These are phyloP conservation scores for Cercospora sp. DNA, from an alignment of 2,329 filamentous ascomycete species.

Conservation along the genomic window DNA sequence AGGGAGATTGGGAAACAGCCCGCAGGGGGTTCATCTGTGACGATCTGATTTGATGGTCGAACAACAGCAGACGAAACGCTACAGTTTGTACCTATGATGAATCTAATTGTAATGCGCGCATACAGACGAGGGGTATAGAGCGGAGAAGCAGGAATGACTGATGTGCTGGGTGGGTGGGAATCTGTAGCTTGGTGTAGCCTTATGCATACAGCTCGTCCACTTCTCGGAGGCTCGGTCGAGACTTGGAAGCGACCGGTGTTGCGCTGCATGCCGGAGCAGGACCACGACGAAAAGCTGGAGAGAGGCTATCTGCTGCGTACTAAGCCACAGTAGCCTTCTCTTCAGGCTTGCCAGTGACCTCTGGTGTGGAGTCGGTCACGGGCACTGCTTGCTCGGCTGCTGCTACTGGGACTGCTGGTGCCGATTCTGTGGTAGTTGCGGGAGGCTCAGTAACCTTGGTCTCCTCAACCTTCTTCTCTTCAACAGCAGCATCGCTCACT, in stretches of 20 bases:
- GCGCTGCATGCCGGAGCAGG: background rate
- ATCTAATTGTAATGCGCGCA: background rate
- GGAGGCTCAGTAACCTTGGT: background rate
- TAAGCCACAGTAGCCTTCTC: conserved; percentile 22
- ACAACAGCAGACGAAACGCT: background rate
- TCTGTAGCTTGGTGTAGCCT: background rate
- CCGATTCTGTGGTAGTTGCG: background rate
- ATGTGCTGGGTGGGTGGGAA: background rate
- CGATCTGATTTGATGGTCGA: background rate
- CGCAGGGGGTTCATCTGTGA: conserved; percentile 42
- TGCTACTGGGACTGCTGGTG: background rate
- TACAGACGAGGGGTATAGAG: conserved; percentile 12
- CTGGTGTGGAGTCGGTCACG: conserved; percentile 9
- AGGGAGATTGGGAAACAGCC: conserved; percentile 50
- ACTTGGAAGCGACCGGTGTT: background rate
- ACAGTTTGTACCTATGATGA: background rate
- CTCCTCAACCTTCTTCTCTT: conserved; percentile 4
- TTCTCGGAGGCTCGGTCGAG: background rate
- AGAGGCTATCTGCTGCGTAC: conserved; percentile 4
- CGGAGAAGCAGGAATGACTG: conserved; percentile 8
- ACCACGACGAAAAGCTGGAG: background rate
- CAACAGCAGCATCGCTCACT: background rate
- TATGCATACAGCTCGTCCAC: background rate
- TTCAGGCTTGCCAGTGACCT: conserved; percentile 20
- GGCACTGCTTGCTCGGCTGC: background rate